phyloP scores from a whole-genome alignment of 2,329 filamentous ascomycete genomes.

The Diaporthe vaccinii region DNA sequence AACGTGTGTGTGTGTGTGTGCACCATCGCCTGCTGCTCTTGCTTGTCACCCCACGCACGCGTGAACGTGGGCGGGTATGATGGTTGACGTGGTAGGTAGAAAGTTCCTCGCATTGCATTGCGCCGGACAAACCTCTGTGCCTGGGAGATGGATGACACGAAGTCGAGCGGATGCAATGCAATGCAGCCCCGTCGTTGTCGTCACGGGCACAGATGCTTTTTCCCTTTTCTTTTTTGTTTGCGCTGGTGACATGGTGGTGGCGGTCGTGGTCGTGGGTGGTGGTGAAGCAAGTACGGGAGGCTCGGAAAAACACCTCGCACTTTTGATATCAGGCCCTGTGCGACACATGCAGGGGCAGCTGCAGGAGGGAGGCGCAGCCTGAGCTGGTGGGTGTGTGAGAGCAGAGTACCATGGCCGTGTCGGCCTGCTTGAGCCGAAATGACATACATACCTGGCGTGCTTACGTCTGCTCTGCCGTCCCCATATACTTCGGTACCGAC shows the following conservation, averaged over 20 bases:
- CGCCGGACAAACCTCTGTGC: not conserved
- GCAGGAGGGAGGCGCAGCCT: conserved; percentile 3
- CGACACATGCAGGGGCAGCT: conserved; percentile 24
- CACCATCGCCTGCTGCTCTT: not conserved
- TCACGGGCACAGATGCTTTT: not conserved
- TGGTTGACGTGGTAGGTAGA: not conserved
- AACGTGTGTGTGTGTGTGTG: not conserved
- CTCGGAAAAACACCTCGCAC: conserved; percentile 27
- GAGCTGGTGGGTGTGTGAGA: not conserved
- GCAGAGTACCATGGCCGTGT: not conserved
- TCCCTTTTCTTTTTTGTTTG: not conserved
- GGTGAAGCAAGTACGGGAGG: conserved; percentile 13
- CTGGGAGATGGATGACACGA: not conserved
- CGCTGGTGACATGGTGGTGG: not conserved
- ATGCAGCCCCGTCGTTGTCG: conserved; percentile 7
- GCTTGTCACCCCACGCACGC: not conserved
- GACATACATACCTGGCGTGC: conserved; percentile 16
- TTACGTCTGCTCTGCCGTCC: conserved; percentile 22
- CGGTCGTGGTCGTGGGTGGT: not conserved
- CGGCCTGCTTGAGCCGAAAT: conserved; percentile 14
- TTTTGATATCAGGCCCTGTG: conserved; percentile 4
- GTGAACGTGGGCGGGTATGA: not conserved
- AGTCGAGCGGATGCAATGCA: conserved; percentile 13
- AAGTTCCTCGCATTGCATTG: not conserved
- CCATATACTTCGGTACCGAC: not conserved